These are phyloP conservation scores for Hemileia vastatrix DNA, from an alignment of 1,284 basidiomycete genomes.

Conservation along the genomic window DNA sequence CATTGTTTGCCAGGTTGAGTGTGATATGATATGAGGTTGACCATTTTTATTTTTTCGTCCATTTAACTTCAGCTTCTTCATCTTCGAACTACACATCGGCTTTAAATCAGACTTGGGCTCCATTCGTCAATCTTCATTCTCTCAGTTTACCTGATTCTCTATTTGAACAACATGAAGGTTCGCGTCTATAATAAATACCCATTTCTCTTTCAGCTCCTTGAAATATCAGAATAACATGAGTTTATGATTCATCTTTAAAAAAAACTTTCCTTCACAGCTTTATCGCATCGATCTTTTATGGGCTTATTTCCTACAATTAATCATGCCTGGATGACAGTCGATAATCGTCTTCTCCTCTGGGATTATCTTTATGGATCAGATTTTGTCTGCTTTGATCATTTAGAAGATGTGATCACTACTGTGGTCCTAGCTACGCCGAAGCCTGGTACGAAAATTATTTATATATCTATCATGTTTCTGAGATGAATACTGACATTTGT, in stretches of 20 bases:
- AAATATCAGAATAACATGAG: neutral
- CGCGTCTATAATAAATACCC: slow-evolving; percentile 44
- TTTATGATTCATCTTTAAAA: slow-evolving; percentile 3
- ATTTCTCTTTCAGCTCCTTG: neutral
- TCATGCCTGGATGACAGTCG: slow-evolving; percentile 88
- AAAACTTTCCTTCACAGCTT: slow-evolving; percentile 28
- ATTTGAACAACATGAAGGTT: slow-evolving; percentile 70
- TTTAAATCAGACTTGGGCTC: slow-evolving; percentile 65
- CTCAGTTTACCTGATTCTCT: slow-evolving; percentile 69
- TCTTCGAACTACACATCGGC: slow-evolving; percentile 56
- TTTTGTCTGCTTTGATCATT: slow-evolving; percentile 77
- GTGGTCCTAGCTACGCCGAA: slow-evolving; percentile 43
- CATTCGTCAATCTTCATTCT: slow-evolving; percentile 67
- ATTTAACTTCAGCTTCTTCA: slow-evolving; percentile 26
- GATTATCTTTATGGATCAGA: slow-evolving; percentile 91
- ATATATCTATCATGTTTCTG: slow-evolving; percentile 51
- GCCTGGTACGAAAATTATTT: slow-evolving; percentile 23
- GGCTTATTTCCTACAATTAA: slow-evolving; percentile 88
- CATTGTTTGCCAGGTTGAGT: too few species aligned
- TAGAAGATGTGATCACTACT: slow-evolving; percentile 78
- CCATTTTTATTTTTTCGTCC: too few species aligned
- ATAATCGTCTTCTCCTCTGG: slow-evolving; percentile 92
- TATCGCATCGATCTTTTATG: slow-evolving; percentile 50
- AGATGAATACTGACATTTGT: slow-evolving; percentile 55
- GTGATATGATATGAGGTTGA: too few species aligned